These are phyloP conservation scores for Effrenium voratum DNA, from an alignment of 73 alveolate genomes.

Conservation along the genomic window DNA sequence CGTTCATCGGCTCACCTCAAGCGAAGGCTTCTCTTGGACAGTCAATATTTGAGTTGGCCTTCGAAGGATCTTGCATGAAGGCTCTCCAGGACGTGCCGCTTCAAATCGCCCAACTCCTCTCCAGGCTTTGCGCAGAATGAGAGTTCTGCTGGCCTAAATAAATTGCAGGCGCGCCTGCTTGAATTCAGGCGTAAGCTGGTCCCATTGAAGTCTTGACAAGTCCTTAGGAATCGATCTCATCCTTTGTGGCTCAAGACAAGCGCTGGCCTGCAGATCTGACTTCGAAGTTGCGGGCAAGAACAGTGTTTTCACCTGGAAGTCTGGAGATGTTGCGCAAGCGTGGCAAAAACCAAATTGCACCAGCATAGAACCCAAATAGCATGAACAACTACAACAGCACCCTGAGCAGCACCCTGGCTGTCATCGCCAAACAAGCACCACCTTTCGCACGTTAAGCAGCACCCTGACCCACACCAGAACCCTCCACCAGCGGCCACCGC, in stretches of 20 bases:
- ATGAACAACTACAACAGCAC: no score
- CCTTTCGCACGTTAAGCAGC: no score
- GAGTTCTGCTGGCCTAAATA: neutral
- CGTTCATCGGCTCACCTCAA: constrained; percentile 82
- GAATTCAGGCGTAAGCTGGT: constrained; percentile 59
- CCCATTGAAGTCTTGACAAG: constrained; percentile 58
- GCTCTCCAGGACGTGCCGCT: constrained; percentile 35
- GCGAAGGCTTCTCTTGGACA: neutral
- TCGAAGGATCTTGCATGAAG: constrained; percentile 80
- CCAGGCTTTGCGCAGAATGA: neutral
- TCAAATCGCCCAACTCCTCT: constrained; percentile 64
- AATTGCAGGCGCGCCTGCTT: constrained; percentile 18
- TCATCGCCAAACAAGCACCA: no score
- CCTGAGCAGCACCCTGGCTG: no score
- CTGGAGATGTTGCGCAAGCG: no score
- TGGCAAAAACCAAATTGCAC: no score
- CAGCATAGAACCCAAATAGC: no score
- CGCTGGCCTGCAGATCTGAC: constrained; percentile 62
- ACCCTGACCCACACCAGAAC: no score
- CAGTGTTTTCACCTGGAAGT: constrained; percentile 49
- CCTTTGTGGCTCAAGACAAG: neutral
- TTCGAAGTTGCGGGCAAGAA: constrained; percentile 90
- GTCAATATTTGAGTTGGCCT: constrained; percentile 5
- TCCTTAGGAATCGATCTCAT: neutral
- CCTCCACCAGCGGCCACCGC: no score